Percentiles rank a stretch among this genome's conserved stretches.
Evolutionary conservation across 352 stramenopile genomes (phyloP).

Genomic region (Thalassiosira livingstoniorum): DNA sequence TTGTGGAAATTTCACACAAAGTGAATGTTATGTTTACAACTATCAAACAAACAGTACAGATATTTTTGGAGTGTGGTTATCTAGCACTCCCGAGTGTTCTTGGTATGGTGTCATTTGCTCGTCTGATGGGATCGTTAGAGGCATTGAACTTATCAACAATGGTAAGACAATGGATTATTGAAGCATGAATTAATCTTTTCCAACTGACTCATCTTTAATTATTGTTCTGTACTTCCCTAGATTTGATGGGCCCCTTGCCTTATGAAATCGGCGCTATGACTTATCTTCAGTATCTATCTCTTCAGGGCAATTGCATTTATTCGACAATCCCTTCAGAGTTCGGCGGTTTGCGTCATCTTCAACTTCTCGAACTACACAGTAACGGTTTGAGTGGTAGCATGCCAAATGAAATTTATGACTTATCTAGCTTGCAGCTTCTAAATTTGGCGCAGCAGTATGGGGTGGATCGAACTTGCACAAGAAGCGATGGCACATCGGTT

Average conservation of each 20-base stretch:
- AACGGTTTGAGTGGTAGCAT: slow-evolving; percentile 39
- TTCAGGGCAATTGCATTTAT: slow-evolving; percentile 40
- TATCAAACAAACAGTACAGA: slow-evolving; percentile 1
- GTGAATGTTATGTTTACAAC: slow-evolving; percentile 14
- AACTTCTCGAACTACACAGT: slow-evolving; percentile 28
- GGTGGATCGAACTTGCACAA: slow-evolving; percentile 20
- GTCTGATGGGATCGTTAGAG: slow-evolving; percentile 16
- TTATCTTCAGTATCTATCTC: neutral
- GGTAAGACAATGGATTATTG: no score
- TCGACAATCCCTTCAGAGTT: slow-evolving; percentile 48
- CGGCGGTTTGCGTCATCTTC: slow-evolving; percentile 30
- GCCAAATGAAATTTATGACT: slow-evolving; percentile 42
- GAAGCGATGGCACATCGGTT: slow-evolving; percentile 18
- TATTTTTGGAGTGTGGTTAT: slow-evolving; percentile 30
- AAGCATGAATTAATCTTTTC: no score
- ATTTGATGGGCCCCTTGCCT: slow-evolving; percentile 33
- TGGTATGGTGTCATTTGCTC: slow-evolving; percentile 51
- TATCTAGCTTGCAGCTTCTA: slow-evolving; percentile 35
- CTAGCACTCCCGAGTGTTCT: slow-evolving; percentile 29
- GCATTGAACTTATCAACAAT: slow-evolving; percentile 32
- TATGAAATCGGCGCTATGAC: slow-evolving; percentile 32
- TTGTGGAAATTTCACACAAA: slow-evolving; percentile 12
- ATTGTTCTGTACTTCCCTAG: no score
- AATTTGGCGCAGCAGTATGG: slow-evolving; percentile 39
- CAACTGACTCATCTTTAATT: no score